Conservation (phyloP, 2,329 filamentous ascomycete genomes). For the Fusarium citri region DNA sequence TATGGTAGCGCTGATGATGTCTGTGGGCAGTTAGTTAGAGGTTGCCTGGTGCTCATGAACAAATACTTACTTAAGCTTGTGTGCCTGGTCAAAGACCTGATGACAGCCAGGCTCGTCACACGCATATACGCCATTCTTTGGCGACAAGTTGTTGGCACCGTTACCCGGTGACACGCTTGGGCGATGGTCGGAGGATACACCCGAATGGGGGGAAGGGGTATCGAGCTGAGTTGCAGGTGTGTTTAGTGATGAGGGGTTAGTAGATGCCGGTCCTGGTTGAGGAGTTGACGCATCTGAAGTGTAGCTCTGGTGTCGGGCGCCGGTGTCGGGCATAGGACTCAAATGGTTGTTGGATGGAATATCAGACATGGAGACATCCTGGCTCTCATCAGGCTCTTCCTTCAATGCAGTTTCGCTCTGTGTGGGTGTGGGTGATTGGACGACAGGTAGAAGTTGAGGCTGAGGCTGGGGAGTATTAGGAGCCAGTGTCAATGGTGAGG, state of each 20-base stretch:
- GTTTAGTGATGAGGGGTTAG: slow-evolving; percentile 56
- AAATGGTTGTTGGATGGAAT: slow-evolving; percentile 43
- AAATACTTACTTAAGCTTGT: slow-evolving; percentile 67
- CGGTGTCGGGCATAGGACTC: slow-evolving; percentile 41
- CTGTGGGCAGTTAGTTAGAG: slow-evolving; percentile 46
- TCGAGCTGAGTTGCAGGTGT: slow-evolving; percentile 61
- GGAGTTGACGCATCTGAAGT: slow-evolving; percentile 59
- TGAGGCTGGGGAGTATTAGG: slow-evolving; percentile 35
- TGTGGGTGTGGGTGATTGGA: slow-evolving; percentile 46
- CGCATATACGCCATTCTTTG: slow-evolving; percentile 47
- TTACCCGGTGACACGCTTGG: slow-evolving; percentile 53
- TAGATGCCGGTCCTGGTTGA: slow-evolving; percentile 53
- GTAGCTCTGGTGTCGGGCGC: slow-evolving; percentile 49
- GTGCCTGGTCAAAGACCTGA: slow-evolving; percentile 65
- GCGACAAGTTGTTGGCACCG: slow-evolving; percentile 43
- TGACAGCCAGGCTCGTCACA: slow-evolving; percentile 54
- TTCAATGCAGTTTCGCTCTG: slow-evolving; percentile 35
- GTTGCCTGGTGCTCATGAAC: neutral
- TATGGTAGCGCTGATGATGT: slow-evolving; percentile 71
- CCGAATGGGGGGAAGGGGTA: slow-evolving; percentile 56
- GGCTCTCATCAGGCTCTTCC: slow-evolving; percentile 38
- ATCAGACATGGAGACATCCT: slow-evolving; percentile 43
- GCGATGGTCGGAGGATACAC: slow-evolving; percentile 50
- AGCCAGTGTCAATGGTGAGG: slow-evolving; percentile 45
- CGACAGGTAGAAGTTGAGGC: slow-evolving; percentile 40